Percentiles rank a stretch among this genome's conserved stretches.
These are phyloP conservation scores for Buddleja alternifolia DNA, from an alignment of 257 asterid genomes.

Conservation along the genomic window DNA sequence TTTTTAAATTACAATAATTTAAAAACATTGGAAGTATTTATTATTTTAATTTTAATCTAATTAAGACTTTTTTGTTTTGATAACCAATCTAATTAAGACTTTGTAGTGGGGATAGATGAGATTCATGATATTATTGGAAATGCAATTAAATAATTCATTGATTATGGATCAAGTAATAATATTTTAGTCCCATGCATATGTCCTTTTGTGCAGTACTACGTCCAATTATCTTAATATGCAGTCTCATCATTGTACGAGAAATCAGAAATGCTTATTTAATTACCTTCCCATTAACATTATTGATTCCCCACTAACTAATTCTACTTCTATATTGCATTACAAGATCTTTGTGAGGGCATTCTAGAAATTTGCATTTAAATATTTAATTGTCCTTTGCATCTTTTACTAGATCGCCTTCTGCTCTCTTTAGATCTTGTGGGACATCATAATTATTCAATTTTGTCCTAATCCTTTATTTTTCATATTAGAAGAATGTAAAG, in stretches of 20 bases:
- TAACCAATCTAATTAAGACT: too few species aligned
- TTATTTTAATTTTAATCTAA: too few species aligned
- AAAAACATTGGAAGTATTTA: too few species aligned
- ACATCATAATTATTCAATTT: conserved; percentile 48
- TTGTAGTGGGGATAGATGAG: too few species aligned
- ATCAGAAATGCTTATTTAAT: conserved; percentile 28
- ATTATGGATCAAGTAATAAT: too few species aligned
- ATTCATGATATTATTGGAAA: too few species aligned
- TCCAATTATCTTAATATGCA: conserved; percentile 21
- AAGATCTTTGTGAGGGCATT: conserved; percentile 44
- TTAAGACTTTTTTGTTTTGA: too few species aligned
- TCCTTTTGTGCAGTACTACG: conserved; percentile 12
- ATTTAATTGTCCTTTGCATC: conserved; percentile 53
- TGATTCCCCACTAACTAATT: conserved; percentile 38
- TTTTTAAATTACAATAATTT: too few species aligned
- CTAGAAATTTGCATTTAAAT: conserved; percentile 35
- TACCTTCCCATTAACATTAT: conserved; percentile 26
- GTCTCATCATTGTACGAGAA: conserved; percentile 58
- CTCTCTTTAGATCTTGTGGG: conserved; percentile 76
- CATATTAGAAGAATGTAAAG: background rate
- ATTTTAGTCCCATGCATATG: conserved; percentile 13
- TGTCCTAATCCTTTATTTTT: conserved; percentile 32
- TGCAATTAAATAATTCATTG: background rate
- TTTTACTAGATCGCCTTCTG: conserved; percentile 64
- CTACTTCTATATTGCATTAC: conserved; percentile 12